A percentile compares a stretch with the other conserved stretches of the same genome.
Evolutionary conservation across 1,284 basidiomycete genomes (phyloP).

Genomic region (Wolfiporia cocos): DNA sequence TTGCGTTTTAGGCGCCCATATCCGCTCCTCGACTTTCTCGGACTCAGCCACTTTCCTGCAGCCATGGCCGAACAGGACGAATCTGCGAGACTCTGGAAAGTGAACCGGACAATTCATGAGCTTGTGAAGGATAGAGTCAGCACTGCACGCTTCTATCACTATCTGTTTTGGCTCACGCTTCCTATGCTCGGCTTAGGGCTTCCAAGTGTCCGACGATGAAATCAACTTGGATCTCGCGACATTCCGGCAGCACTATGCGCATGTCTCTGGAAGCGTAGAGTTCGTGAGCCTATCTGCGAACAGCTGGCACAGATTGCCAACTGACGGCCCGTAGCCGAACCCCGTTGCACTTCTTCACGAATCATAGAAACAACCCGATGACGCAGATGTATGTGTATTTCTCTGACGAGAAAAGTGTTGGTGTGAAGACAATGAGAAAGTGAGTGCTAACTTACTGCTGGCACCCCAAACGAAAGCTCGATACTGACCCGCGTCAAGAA

Average conservation of each 20-base stretch:
- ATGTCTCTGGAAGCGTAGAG: conserved; percentile 61
- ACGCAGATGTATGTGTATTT: conserved; percentile 95
- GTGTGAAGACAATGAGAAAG: conserved; percentile 96
- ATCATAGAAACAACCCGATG: conserved; percentile 56
- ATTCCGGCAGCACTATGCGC: conserved; percentile 68
- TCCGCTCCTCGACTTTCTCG: conserved; percentile 10
- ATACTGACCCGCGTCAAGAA: conserved; percentile 38
- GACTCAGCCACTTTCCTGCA: conserved; percentile 14
- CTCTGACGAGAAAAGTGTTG: conserved; percentile 87
- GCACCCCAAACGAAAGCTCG: too few species aligned
- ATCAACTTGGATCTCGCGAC: conserved; percentile 77
- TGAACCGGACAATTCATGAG: conserved; percentile 96
- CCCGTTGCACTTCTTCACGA: conserved; percentile 85
- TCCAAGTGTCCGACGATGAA: conserved; percentile 87
- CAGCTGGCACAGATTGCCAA: too few species aligned
- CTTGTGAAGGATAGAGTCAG: conserved; percentile 85
- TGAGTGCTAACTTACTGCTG: conserved; percentile 44
- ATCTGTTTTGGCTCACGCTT: conserved; percentile 4
- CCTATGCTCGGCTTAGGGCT: conserved; percentile 50
- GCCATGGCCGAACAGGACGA: conserved; percentile 68
- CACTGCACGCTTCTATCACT: background rate
- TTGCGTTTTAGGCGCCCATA: conserved; percentile 18
- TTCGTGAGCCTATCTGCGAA: too few species aligned
- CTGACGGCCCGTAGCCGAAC: conserved; percentile 82
- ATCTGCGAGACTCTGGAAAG: conserved; percentile 87